Evolutionary conservation across 2,329 filamentous ascomycete species (phyloP).

Genomic region (Talaromyces islandicus): DNA sequence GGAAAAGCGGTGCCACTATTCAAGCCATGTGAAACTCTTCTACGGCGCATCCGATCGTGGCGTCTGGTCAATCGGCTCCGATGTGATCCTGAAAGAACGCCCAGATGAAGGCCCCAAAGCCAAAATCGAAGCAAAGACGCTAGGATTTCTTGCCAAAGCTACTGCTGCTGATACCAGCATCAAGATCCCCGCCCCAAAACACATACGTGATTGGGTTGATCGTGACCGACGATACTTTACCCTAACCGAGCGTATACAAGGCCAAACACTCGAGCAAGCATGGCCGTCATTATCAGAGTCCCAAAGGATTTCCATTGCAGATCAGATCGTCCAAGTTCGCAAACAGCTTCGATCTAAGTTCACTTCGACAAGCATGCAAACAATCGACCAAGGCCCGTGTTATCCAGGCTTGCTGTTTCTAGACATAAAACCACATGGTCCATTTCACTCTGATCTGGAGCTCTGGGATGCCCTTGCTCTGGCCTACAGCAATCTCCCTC

Average conservation of each 20-base stretch:
- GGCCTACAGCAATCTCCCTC: conserved; percentile 11
- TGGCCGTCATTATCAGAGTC: conserved; percentile 14
- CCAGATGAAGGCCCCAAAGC: conserved; percentile 1
- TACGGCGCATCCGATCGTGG: conserved; percentile 20
- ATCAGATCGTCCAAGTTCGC: conserved; percentile 2
- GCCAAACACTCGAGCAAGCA: conserved; percentile 12
- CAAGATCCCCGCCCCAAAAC: not conserved
- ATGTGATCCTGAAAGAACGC: conserved; percentile 24
- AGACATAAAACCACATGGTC: conserved; percentile 9
- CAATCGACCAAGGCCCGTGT: conserved; percentile 4
- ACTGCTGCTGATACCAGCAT: not conserved
- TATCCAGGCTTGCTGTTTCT: conserved; percentile 15
- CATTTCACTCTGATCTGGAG: conserved; percentile 15
- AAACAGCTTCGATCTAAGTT: conserved; percentile 2
- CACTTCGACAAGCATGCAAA: conserved; percentile 1
- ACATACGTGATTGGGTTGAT: conserved; percentile 11
- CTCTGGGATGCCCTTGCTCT: conserved; percentile 13
- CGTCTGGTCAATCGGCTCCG: conserved; percentile 25
- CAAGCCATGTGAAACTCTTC: conserved; percentile 18
- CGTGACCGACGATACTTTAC: conserved; percentile 12
- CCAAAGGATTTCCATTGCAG: conserved; percentile 1
- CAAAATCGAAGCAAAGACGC: conserved; percentile 2
- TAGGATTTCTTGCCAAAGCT: conserved; percentile 1
- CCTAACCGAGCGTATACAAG: conserved; percentile 14
- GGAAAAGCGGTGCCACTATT: conserved; percentile 13